Conservation (phyloP, 1,284 basidiomycete species). For the Termitomyces sp. region DNA sequence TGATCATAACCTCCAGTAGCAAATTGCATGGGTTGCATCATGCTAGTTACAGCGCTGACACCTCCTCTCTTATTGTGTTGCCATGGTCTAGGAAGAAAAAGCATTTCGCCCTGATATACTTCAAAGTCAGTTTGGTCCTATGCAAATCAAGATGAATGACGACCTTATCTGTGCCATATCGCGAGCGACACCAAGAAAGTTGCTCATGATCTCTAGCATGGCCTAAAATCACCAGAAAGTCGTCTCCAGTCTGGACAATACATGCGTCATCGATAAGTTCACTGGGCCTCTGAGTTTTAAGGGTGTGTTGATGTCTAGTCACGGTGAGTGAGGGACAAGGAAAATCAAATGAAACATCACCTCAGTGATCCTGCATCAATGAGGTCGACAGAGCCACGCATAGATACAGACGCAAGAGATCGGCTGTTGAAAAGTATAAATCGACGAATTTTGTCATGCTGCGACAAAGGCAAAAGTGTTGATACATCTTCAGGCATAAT, state of each 20-base stretch:
- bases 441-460: constrained; percentile 11
- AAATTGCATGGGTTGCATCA: constrained; percentile 36
- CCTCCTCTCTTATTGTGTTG: constrained; percentile 31
- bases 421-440: constrained; percentile 3
- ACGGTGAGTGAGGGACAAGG: neutral
- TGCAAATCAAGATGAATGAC: neutral
- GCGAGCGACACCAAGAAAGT: constrained; percentile 24
- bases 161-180: constrained; percentile 20
- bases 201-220: constrained; percentile 35
- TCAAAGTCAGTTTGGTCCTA: neutral
- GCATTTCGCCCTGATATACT: neutral
- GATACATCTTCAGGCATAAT: neutral
- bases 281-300: constrained; percentile 14
- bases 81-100: constrained; percentile 24
- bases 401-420: constrained; percentile 12
- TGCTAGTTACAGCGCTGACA: constrained; percentile 35
- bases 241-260: constrained; percentile 25
- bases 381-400: constrained; percentile 14
- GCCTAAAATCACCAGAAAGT: constrained; percentile 29
- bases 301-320: constrained; percentile 10
- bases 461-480: constrained; percentile 8
- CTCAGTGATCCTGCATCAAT: constrained; percentile 6
- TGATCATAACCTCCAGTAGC: constrained; percentile 50
- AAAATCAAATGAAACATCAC: constrained; percentile 1
- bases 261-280: constrained; percentile 39